A percentile compares a stretch with the other conserved stretches of the same genome.
These are phyloP conservation scores for Graphium sp. DNA, from an alignment of 2,329 filamentous ascomycete species.

Conservation along the genomic window DNA sequence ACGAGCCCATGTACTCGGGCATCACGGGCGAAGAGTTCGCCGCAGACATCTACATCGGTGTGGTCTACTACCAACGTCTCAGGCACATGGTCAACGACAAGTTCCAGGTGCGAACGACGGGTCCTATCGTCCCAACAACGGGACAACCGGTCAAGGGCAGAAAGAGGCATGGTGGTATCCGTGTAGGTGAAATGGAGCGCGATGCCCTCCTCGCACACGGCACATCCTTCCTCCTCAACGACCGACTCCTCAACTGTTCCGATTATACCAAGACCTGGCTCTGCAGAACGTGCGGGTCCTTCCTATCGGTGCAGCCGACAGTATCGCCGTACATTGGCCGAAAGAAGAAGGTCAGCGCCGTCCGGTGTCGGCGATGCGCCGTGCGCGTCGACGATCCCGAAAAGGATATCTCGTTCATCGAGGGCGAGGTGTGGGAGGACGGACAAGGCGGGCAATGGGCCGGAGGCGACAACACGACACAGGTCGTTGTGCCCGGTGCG, in stretches of 20 bases:
- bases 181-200: conserved; percentile 98
- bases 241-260: conserved; percentile 91
- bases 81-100: conserved; percentile 99
- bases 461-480: conserved; percentile 78
- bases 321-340: conserved; percentile 48
- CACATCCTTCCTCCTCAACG: conserved; percentile 85
- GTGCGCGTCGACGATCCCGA: conserved; percentile 38
- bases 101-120: conserved; percentile 93
- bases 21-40: conserved; percentile 89
- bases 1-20: conserved; percentile 96
- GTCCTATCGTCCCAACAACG: conserved; percentile 76
- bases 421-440: conserved; percentile 83
- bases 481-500: conserved; percentile 85
- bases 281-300: conserved; percentile 77
- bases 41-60: conserved; percentile 89
- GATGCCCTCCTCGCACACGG: conserved; percentile 91
- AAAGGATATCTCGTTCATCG: conserved; percentile 33
- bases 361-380: conserved; percentile 69
- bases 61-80: conserved; percentile 95
- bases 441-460: conserved; percentile 69
- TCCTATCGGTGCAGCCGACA: conserved; percentile 72
- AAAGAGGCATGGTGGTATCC: conserved; percentile 93
- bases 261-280: conserved; percentile 85
- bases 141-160: conserved; percentile 95
- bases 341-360: conserved; percentile 49